Conservation (phyloP, 805 yeast genomes). For the Candida easanensis region DNA sequence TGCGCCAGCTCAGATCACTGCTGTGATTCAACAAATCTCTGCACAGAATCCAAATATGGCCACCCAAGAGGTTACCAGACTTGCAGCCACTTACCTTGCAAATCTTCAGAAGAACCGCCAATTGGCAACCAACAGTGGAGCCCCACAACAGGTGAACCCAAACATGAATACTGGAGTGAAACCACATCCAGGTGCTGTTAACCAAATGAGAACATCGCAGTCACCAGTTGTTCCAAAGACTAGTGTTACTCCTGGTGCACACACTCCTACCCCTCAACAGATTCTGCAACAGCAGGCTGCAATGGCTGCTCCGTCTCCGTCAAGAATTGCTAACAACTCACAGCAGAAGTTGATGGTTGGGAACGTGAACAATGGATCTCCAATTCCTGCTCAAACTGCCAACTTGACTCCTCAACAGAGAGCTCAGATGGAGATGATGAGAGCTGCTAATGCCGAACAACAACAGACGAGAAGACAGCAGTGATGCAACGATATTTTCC, state of each 20-base stretch:
- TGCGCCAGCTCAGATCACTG: conserved; percentile 63
- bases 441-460: conserved; percentile 27
- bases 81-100: conserved; percentile 64
- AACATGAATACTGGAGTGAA: neutral
- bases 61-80: conserved; percentile 61
- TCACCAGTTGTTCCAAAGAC: conserved; percentile 10
- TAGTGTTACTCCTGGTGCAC: neutral
- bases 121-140: conserved; percentile 22
- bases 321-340: conserved; percentile 1
- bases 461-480: conserved; percentile 25
- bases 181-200: conserved; percentile 4
- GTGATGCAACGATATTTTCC: neutral
- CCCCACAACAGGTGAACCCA: neutral
- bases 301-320: conserved; percentile 23
- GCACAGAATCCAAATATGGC: conserved; percentile 60
- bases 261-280: conserved; percentile 41
- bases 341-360: conserved; percentile 6
- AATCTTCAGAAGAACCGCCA: conserved; percentile 44
- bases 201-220: conserved; percentile 8
- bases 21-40: conserved; percentile 61
- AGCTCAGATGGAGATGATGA: conserved; percentile 28
- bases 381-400: conserved; percentile 1
- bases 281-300: conserved; percentile 33
- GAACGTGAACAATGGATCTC: conserved; percentile 1
- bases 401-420: conserved; percentile 29